Conservation (phyloP, 2,329 filamentous ascomycete species). For the Curvularia lunata region DNA sequence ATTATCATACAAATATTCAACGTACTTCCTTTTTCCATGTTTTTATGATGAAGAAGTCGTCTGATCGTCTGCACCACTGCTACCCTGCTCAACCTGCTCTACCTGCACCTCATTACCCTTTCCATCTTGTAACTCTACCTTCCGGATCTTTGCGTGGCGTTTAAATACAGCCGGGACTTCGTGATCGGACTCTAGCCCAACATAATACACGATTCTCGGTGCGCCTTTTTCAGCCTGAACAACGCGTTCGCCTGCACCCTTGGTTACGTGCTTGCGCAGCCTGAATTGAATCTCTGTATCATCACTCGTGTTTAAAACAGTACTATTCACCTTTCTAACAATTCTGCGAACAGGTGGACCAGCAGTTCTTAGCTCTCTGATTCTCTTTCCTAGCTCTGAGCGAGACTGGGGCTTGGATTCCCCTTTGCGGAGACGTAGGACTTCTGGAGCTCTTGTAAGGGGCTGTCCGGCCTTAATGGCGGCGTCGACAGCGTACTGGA, state of each 20-base stretch:
- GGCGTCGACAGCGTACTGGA: constrained; percentile 11
- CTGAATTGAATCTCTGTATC: background rate
- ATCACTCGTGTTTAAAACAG: background rate
- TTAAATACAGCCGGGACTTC: background rate
- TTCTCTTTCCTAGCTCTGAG: constrained; percentile 8
- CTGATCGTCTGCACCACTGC: background rate
- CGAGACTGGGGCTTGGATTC: background rate
- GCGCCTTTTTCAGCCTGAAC: background rate
- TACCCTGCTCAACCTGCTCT: background rate
- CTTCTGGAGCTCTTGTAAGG: constrained; percentile 5
- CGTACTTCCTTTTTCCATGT: background rate
- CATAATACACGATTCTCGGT: constrained; percentile 15
- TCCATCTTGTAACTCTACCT: background rate
- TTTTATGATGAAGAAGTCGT: background rate
- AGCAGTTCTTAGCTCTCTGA: constrained; percentile 11
- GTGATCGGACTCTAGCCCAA: constrained; percentile 10
- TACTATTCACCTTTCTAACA: constrained; percentile 10
- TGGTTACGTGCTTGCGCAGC: constrained; percentile 16
- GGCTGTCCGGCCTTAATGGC: constrained; percentile 21
- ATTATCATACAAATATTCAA: background rate
- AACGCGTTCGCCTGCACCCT: background rate
- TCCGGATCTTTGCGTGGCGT: background rate
- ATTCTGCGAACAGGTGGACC: background rate
- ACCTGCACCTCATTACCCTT: background rate
- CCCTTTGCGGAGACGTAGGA: constrained; percentile 12